Evolutionary conservation across 2,329 filamentous ascomycete genomes (phyloP), one percentile per base, ranked within the genome.

Genomic region (Domatiomyces catenatus): DNA sequence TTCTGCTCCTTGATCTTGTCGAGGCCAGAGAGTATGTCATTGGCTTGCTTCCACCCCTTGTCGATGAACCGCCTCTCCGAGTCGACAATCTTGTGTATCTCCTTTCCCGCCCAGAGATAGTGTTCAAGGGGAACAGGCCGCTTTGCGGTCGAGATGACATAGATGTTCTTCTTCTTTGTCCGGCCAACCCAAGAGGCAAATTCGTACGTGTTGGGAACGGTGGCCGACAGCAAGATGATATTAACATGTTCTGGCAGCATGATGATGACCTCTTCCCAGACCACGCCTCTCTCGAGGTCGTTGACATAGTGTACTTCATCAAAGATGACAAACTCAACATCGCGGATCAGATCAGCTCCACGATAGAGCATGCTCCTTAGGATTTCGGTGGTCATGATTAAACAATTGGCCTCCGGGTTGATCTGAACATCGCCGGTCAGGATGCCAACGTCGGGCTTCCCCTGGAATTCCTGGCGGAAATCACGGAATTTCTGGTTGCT

Each of bases 301-400:
- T 96, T 98, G 57, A 98, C 90, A 64, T 98, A 98, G 68, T 98
- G 92, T 1, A 98, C 92, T 67, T 98, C 92, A 61, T 98, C 92
- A 56, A 98, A 98, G 47, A 98, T 95, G 59, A 98, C 92, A 64
- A 94, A 98, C 59, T 98, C 92, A 7, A 98, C 92, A 63, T 98
- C 92, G 59, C 92, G 80, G 58, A 98, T 95, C 15, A 98, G 70
- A 70, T 98, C 92, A 5, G 92, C 90, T 53, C 92, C 92, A 53
- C 90, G 80, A 63, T 98, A 98, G 46, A 98, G 79, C 90, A 98
- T 98, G 72, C 92, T 96, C 52, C 92, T 80, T 52, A 98, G 69
- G 69, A 98, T 98, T 64, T 98, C 92, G 0, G 92, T 98, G 0
- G 92, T 98, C 92, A 98, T 98, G 67, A 98, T 96, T 43, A 98